These are phyloP conservation scores for Geosiphon pyriformis DNA, from an alignment of 192 early-diverging fungal species.

Conservation along the genomic window DNA sequence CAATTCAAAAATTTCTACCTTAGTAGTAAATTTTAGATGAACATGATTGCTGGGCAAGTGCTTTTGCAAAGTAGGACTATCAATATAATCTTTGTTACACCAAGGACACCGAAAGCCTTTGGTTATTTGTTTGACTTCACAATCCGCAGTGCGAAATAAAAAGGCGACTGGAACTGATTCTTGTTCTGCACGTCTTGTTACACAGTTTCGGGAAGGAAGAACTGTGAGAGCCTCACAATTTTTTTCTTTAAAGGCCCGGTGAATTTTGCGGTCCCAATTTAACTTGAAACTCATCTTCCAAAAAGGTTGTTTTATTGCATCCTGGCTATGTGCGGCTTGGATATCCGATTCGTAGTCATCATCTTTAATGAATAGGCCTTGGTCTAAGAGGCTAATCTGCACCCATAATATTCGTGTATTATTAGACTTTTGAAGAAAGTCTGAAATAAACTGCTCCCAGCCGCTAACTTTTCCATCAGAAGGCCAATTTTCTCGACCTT, in stretches of 20 bases:
- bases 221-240: too few species aligned
- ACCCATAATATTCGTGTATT: not conserved
- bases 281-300: constrained; percentile 7
- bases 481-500: not conserved
- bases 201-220: not conserved
- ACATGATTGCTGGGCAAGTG: constrained; percentile 16
- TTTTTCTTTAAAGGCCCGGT: not conserved
- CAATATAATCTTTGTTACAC: constrained; percentile 5
- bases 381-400: constrained; percentile 2
- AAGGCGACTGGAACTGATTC: not conserved
- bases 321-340: not conserved
- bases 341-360: constrained; percentile 5
- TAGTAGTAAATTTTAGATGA: constrained; percentile 17
- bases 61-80: not conserved
- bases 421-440: not conserved
- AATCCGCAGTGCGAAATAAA: constrained; percentile 16
- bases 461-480: not conserved
- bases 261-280: constrained; percentile 13
- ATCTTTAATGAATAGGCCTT: constrained; percentile 14
- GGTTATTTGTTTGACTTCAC: constrained; percentile 3
- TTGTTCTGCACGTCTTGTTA: not conserved
- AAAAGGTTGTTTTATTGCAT: not conserved
- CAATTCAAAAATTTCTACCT: constrained; percentile 1
- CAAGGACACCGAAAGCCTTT: constrained; percentile 21
- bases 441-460: not conserved